Evolutionary conservation across 2,329 filamentous ascomycete genomes (phyloP).

Genomic region (Colletotrichum horii): DNA sequence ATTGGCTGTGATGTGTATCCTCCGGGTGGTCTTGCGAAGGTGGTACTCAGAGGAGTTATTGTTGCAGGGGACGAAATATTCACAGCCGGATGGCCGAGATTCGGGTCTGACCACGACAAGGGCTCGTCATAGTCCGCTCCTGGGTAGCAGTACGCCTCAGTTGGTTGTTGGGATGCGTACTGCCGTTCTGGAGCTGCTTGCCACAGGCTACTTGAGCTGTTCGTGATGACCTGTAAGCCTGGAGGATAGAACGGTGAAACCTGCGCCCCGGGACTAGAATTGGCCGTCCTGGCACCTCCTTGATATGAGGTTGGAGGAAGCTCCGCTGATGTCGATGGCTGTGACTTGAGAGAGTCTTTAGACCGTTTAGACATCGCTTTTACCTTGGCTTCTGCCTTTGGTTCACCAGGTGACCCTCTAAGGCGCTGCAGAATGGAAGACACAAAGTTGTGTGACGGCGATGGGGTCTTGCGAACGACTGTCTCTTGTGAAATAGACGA

Average conservation of each 20-base stretch:
- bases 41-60: constrained; percentile 24
- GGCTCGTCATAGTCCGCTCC: not conserved
- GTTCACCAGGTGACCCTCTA: not conserved
- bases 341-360: not conserved
- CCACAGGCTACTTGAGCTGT: not conserved
- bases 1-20: constrained; percentile 57
- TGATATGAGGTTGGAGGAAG: not conserved
- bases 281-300: constrained; percentile 32
- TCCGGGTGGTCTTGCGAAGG: constrained; percentile 23
- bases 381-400: not conserved
- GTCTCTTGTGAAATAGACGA: not conserved
- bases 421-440: not conserved
- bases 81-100: not conserved
- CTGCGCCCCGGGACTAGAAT: constrained; percentile 32
- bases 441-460: not conserved
- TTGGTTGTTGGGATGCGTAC: constrained; percentile 14
- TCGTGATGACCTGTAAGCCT: constrained; percentile 16
- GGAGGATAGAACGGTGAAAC: constrained; percentile 32
- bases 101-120: not conserved
- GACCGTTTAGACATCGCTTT: not conserved
- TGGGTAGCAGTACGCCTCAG: not conserved
- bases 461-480: not conserved
- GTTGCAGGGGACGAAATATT: constrained; percentile 27
- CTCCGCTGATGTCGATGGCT: not conserved
- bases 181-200: constrained; percentile 15